Evolutionary conservation across 495 filamentous ascomycete species (phyloP), one percentile per base, ranked within the genome.

Genomic region (Terfezia claveryi): DNA sequence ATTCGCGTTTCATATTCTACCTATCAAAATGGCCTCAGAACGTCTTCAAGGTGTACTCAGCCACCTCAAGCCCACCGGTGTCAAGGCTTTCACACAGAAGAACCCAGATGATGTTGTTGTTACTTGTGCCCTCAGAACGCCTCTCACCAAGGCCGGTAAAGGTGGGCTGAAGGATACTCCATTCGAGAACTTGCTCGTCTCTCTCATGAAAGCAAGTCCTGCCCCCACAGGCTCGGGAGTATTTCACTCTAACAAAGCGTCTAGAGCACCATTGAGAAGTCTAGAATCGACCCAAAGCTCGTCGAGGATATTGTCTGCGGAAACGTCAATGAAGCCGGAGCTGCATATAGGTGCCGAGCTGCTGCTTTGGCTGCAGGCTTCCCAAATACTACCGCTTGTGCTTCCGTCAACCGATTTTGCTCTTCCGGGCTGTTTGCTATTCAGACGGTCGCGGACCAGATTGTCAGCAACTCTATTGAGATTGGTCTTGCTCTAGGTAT

Each of bases 91-190:
- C 68, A 91, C 85, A 20, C 80, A 84, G 56, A 89, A 95, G 73
- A 92, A 89, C 67, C 79, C 88, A 56, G 91, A 98, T 69, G 91
- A 98, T 75, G 75, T 95, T 16, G 91, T 98, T 58, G 91, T 98
- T 60, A 92, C 85, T 14, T 73, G 84, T 50, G 82, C 83, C 8
- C 69, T 87, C 59, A 80, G 85, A 36, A 88, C 85, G 8, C 82
- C 85, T 0, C 72, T 92, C 55, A 73, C 81, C 58, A 91, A 91
- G 70, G 81, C 74, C 23, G 65, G 64, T 57, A 86, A 86, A 72
- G 91, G 91, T 55, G 85, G 89, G 6, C 81, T 98, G 72, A 95
- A 94, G 73, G 91, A 98, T 67, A 91, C 87, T 16, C 75, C 76
- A n/a, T 74, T 95, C 44, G 91, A 98, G 68, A 83, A 77, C 67